phyloP scores from a whole-genome alignment of 768 basidiomycete species.

The Pisolithus marmoratus region DNA sequence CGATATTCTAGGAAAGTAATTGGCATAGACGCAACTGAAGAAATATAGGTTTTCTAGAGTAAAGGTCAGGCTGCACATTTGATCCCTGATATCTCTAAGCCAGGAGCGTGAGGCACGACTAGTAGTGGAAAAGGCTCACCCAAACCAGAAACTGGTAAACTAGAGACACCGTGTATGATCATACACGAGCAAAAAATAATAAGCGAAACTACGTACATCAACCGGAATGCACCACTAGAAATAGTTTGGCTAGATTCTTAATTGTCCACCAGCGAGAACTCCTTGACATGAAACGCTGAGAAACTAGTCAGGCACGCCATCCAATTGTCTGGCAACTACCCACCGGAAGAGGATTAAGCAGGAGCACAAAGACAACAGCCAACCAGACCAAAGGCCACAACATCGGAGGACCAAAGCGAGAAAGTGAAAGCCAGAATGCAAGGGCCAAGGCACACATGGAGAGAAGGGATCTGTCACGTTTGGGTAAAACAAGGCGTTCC shows the following conservation, averaged over 20 bases:
- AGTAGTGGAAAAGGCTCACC: slow-evolving; percentile 37
- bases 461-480: slow-evolving; percentile 61
- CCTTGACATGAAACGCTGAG: slow-evolving; percentile 37
- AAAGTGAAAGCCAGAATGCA: slow-evolving; percentile 82
- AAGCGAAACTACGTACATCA: slow-evolving; percentile 44
- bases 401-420: slow-evolving; percentile 61
- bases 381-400: slow-evolving; percentile 85
- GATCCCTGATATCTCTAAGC: slow-evolving; percentile 46
- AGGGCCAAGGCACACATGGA: slow-evolving; percentile 68
- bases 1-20: background rate
- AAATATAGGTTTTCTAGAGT: slow-evolving; percentile 68
- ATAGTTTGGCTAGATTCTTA: slow-evolving; percentile 52
- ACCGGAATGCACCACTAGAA: slow-evolving; percentile 66
- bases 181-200: background rate
- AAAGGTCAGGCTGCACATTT: slow-evolving; percentile 76
- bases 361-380: slow-evolving; percentile 45
- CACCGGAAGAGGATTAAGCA: slow-evolving; percentile 75
- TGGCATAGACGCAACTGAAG: slow-evolving; percentile 65
- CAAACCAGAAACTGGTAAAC: slow-evolving; percentile 90
- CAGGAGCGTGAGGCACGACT: slow-evolving; percentile 1
- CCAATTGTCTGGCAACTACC: background rate
- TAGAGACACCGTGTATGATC: slow-evolving; percentile 18
- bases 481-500: slow-evolving; percentile 1
- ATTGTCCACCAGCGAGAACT: slow-evolving; percentile 72
- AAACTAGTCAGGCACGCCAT: slow-evolving; percentile 15